Percentiles rank a stretch among this genome's conserved stretches.
Conservation (phyloP, 2,329 filamentous ascomycete genomes). For the Onygenales sp. region DNA sequence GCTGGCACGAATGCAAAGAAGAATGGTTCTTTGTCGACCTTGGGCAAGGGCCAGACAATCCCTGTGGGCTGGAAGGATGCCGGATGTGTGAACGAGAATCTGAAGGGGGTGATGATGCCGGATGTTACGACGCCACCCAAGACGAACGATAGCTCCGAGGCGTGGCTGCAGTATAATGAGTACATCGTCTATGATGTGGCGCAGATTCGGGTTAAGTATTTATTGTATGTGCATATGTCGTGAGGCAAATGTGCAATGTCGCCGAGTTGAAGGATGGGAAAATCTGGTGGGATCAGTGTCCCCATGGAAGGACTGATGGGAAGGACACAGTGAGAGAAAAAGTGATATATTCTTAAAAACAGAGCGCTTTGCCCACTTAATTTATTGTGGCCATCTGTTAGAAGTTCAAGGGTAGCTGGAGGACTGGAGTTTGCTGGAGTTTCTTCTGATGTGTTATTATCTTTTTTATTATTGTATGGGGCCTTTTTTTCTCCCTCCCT, state of each 20-base stretch:
- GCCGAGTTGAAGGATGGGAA: no score
- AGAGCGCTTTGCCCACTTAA: no score
- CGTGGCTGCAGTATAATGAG: constrained; percentile 28
- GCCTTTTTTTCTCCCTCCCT: no score
- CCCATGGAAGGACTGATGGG: no score
- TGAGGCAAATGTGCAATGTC: not conserved
- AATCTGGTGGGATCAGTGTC: no score
- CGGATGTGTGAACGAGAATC: constrained; percentile 49
- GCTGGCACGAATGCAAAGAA: constrained; percentile 56
- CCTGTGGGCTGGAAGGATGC: constrained; percentile 71
- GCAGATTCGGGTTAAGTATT: constrained; percentile 38
- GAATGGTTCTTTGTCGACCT: constrained; percentile 56
- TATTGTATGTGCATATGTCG: constrained; percentile 34
- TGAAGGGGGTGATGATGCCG: constrained; percentile 59
- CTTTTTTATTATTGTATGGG: no score
- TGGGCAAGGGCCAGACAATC: constrained; percentile 56
- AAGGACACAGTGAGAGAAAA: no score
- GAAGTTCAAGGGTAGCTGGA: no score
- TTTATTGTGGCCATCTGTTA: no score
- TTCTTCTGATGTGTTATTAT: no score
- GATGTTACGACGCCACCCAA: constrained; percentile 15
- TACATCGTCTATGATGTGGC: constrained; percentile 41
- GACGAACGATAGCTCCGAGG: not conserved
- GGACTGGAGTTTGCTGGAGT: no score
- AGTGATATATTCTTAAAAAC: no score